Evolutionary conservation across 441 rosid genomes (phyloP).

Genomic region (Dalechampia spathulata): DNA sequence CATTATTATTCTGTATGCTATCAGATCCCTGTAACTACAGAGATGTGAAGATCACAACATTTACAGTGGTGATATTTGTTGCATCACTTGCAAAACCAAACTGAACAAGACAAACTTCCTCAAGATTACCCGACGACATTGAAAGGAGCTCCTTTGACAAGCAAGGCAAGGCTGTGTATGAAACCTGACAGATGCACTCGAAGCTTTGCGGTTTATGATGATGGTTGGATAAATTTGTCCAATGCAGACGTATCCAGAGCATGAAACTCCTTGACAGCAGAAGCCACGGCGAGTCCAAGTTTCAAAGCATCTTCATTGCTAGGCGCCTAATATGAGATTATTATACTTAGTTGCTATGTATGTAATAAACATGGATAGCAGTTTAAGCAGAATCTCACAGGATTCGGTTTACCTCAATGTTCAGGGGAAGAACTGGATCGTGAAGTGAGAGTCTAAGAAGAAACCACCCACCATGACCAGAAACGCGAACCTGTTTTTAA

Average conservation of each 20-base stretch:
- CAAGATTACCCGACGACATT: no score
- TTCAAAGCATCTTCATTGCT: conserved; percentile 68
- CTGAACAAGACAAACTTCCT: no score
- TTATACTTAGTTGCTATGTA: conserved; percentile 4
- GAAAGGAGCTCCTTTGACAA: not conserved
- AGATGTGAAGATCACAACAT: no score
- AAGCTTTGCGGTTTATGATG: conserved; percentile 17
- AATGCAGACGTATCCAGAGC: conserved; percentile 82
- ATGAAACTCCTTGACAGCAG: conserved; percentile 56
- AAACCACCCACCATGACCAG: conserved; percentile 97
- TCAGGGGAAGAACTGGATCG: conserved; percentile 98
- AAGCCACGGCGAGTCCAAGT: conserved; percentile 62
- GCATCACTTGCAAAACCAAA: no score
- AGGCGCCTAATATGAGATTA: conserved; percentile 40
- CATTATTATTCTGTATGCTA: no score
- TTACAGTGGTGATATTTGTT: no score
- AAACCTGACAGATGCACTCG: not conserved
- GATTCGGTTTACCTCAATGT: conserved; percentile 63
- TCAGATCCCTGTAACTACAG: no score
- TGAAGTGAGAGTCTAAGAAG: conserved; percentile 97
- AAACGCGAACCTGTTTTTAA: conserved; percentile 62
- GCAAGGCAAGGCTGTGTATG: not conserved
- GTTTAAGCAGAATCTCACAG: conserved; percentile 5
- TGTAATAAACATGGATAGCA: not conserved
- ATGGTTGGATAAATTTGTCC: conserved; percentile 46